phyloP scores from a whole-genome alignment of 2,329 filamentous ascomycete genomes.

The Fusarium sp. region DNA sequence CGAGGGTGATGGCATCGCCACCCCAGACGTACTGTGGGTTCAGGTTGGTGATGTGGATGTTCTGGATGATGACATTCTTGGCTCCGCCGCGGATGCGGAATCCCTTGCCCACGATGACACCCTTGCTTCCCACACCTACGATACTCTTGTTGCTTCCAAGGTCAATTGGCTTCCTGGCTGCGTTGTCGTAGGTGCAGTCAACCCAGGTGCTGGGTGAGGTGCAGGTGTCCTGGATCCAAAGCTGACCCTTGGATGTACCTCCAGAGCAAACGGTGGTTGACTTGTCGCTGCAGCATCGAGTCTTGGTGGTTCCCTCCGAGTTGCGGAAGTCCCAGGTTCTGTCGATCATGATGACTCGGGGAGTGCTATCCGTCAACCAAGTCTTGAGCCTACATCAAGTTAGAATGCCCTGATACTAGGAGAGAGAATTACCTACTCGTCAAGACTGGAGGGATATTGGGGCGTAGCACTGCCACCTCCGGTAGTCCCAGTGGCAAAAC shows the following conservation, averaged over 20 bases:
- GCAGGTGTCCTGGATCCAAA: conserved; percentile 55
- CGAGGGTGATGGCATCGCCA: conserved; percentile 66
- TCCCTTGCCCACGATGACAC: conserved; percentile 69
- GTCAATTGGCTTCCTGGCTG: conserved; percentile 60
- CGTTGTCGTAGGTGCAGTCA: conserved; percentile 61
- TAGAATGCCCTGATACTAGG: not conserved
- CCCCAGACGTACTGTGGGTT: conserved; percentile 70
- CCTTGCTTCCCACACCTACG: conserved; percentile 62
- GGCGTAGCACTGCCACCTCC: conserved; percentile 67
- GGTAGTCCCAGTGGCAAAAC: conserved; percentile 65
- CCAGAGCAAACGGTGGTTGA: conserved; percentile 20
- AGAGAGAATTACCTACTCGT: conserved; percentile 57
- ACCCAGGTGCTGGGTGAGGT: conserved; percentile 65
- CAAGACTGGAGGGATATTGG: conserved; percentile 63
- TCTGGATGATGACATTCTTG: conserved; percentile 70
- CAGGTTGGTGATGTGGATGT: conserved; percentile 64
- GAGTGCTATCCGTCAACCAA: conserved; percentile 65
- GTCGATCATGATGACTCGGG: conserved; percentile 69
- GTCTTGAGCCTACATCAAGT: conserved; percentile 37
- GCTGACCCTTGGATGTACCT: conserved; percentile 23
- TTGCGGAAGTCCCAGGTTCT: conserved; percentile 67
- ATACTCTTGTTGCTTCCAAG: conserved; percentile 69
- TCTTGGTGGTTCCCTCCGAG: conserved; percentile 64
- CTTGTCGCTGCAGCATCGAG: conserved; percentile 68
- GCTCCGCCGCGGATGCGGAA: conserved; percentile 60